Percentiles rank a stretch among this genome's conserved stretches.
These are phyloP conservation scores for Fraxinus sp. DNA, from an alignment of 305 asterid species.

Conservation along the genomic window DNA sequence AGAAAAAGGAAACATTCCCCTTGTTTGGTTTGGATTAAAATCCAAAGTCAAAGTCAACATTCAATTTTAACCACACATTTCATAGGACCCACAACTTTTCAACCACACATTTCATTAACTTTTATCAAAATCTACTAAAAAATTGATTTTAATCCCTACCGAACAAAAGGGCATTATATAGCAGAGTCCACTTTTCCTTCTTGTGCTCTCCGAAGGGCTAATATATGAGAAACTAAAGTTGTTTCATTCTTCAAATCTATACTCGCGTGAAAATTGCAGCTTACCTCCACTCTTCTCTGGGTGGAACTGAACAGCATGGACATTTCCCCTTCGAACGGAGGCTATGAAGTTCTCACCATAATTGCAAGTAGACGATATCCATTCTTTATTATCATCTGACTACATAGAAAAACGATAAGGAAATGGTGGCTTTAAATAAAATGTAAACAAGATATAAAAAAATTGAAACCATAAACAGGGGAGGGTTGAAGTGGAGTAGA, in stretches of 20 bases:
- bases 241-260: conserved; percentile 5
- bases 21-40: too few species aligned
- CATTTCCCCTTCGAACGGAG: conserved; percentile 79
- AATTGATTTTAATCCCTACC: neutral
- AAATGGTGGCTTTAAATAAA: conserved; percentile 19
- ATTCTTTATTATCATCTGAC: conserved; percentile 79
- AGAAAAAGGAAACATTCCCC: neutral
- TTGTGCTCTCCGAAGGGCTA: neutral
- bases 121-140: neutral
- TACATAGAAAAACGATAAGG: conserved; percentile 28
- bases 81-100: neutral
- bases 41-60: too few species aligned
- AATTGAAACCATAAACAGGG: neutral
- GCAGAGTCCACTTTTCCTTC: neutral
- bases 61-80: too few species aligned
- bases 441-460: conserved; percentile 12
- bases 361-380: conserved; percentile 82
- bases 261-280: neutral
- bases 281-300: conserved; percentile 97
- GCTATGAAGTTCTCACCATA: conserved; percentile 81
- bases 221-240: neutral
- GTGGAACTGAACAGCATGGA: conserved; percentile 92
- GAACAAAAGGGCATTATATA: neutral
- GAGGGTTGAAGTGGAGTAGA: neutral
- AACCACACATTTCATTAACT: neutral